Base-by-base conservation (phyloP, 805 yeast species). In the Brettanomyces naardenensis region DNA sequence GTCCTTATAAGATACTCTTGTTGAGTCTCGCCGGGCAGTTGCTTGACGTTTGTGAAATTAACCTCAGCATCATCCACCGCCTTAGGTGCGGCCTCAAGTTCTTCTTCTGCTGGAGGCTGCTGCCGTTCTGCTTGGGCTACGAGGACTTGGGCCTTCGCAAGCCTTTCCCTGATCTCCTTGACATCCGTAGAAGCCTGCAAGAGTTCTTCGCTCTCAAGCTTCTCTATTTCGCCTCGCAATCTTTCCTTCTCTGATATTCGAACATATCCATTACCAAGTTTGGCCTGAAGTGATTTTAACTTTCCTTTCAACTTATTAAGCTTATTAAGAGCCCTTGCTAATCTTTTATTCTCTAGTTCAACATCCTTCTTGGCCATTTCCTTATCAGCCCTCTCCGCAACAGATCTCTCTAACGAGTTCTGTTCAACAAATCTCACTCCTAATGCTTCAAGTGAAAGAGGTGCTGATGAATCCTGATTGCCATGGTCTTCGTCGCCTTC, bases 1-100 rank as follows among this genome's bases (percentile, higher is more conserved):
- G 90, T 89, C 45, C 98, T 69, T 0, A 92, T 74, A 43, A 92
- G 65, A 52, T 60, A 89, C 36, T 89, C 97, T 40, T 75, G 75
- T 51, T 82, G 83, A 0, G 87, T 61, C 52, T 92, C 97, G n/a
- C 73, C 83, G 0, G 82, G 76, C 5, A 72, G 17, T n/a, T 15
- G 14, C 31, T 15, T 13, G 19, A 30, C 19, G 11, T n/a, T 7
- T n/a, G n/a, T 28, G 17, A 28, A 28, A 13, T 6, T n/a, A 28
- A 14, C 65, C 3, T 62, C 71, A n/a, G 49, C 47, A 1, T 52
- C 44, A 14, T 7, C 11, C 26, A 23, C 26, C 7, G 7, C 26
- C 11, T 23, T 23, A 9, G 10, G 10, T 23, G 26, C 10, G 11
- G 10, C 11, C 26, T 23, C 26, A 23, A 9, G 10, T 11, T 23